Evolutionary conservation across 2,329 filamentous ascomycete species (phyloP).

Genomic region (Coniochaeta sp.): DNA sequence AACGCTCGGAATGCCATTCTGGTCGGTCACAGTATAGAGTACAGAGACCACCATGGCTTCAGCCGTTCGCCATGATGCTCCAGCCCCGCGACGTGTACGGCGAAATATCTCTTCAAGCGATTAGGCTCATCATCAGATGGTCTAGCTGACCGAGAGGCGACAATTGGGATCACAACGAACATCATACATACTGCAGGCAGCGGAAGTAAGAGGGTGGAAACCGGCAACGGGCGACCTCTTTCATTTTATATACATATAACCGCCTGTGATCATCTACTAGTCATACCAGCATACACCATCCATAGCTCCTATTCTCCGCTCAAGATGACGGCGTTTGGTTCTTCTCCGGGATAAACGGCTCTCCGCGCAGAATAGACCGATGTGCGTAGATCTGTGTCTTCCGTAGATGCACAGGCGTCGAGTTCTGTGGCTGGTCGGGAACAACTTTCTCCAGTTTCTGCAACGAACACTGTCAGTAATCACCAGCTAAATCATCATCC

Average conservation of each 20-base stretch:
- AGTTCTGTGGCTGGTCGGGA: conserved; percentile 62
- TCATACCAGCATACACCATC: not conserved
- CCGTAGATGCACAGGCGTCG: conserved; percentile 67
- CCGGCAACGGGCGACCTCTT: not conserved
- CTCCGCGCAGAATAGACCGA: conserved; percentile 16
- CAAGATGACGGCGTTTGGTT: conserved; percentile 13
- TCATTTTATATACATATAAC: not conserved
- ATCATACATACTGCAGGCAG: not conserved
- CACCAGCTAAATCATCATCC: not conserved
- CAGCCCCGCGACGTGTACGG: not conserved
- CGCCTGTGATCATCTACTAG: not conserved
- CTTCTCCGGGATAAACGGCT: conserved; percentile 21
- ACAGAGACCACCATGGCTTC: not conserved
- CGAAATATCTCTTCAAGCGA: no score
- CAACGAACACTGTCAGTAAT: not conserved
- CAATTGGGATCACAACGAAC: not conserved
- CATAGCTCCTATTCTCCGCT: not conserved
- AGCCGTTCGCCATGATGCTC: not conserved
- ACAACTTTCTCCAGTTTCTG: conserved; percentile 78
- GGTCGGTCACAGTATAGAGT: not conserved
- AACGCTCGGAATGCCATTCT: no score
- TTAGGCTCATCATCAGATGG: not conserved
- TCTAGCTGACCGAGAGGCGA: not conserved
- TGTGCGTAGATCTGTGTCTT: conserved; percentile 56
- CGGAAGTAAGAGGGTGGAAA: not conserved